Base-by-base conservation (phyloP, 1,284 basidiomycete genomes). In the Rhodotorula sp. region DNA sequence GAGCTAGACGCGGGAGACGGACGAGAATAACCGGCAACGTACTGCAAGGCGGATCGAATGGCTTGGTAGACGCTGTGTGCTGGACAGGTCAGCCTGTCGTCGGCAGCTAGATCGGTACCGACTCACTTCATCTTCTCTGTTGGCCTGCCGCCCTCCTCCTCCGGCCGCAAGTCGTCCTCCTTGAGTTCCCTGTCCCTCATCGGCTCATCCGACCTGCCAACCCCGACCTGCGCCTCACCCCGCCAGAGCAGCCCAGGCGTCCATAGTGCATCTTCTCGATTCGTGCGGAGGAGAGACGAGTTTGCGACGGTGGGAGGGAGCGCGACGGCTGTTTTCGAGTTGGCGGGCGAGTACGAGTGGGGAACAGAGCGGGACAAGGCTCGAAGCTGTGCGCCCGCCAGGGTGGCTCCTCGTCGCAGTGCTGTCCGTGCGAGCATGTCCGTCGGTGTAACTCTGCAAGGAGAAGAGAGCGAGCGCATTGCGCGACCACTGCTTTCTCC, bases 91-190 rank as follows among this genome's bases (percentile, higher is more conserved):
- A 46, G 53, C 32, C 2, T 11, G 51, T 15, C 24, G 4, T 27
- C 24, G 27, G 22, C 15, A 17, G 7, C 39, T 4, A 20, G 3
- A 24, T 13, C 4, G 17, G 3, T 1, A 15, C 22, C 3, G 22
- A 62, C 73, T 29, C 47, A 74, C 71, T 74, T 74, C 71, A 74
- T 73, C 66, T 73, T 73, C 59, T 68, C 62, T 2, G 73, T 74
- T 15, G 62, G 29, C 11, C 65, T 48, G 3, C 73, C 73, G 6
- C 68, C 71, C 9, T 59, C 55, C 4, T 74, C 71, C 24, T 64
- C 71, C 2, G 56, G 51, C 7, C 29, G 39, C 61, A 73, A 15
- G 60, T 73, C 68, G 15, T 19, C 47, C 32, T 68, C 66, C 27
- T 59, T 61, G 51, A 68, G 30, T 24, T 59, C 65, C 13, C 65